These are phyloP conservation scores for Stachybotrys chlorohalonatus DNA, from an alignment of 2,329 filamentous ascomycete species.

Conservation along the genomic window DNA sequence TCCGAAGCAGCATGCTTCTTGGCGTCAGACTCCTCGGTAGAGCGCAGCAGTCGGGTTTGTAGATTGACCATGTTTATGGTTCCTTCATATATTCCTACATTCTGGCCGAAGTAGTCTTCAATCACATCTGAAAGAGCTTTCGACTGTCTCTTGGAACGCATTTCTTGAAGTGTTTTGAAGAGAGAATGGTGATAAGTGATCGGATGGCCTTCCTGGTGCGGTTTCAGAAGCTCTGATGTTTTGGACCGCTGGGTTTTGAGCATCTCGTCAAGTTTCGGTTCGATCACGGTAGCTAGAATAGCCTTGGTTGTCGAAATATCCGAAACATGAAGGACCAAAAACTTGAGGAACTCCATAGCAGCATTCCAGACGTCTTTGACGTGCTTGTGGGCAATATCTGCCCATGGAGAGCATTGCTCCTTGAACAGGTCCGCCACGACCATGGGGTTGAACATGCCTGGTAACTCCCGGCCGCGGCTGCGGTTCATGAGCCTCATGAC, in stretches of 20 bases:
- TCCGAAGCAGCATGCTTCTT: slow-evolving; percentile 17
- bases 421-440: slow-evolving; percentile 50
- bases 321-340: slow-evolving; percentile 6
- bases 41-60: neutral
- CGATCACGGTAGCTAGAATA: slow-evolving; percentile 8
- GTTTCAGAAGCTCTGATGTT: slow-evolving; percentile 31
- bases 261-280: slow-evolving; percentile 9
- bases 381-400: slow-evolving; percentile 25
- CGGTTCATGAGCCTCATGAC: slow-evolving; percentile 11
- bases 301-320: slow-evolving; percentile 5
- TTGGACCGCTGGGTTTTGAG: slow-evolving; percentile 25
- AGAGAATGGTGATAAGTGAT: slow-evolving; percentile 46
- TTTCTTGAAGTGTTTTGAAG: slow-evolving; percentile 24
- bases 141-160: slow-evolving; percentile 8
- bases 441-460: slow-evolving; percentile 51
- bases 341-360: slow-evolving; percentile 3
- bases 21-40: slow-evolving; percentile 13
- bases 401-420: slow-evolving; percentile 49
- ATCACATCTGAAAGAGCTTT: neutral
- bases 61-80: neutral
- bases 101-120: slow-evolving; percentile 1
- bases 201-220: slow-evolving; percentile 33
- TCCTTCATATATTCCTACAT: neutral
- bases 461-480: slow-evolving; percentile 39
- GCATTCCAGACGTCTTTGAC: slow-evolving; percentile 7